Conservation (phyloP, 73 alveolate species). For the Strombidium stylifer region DNA sequence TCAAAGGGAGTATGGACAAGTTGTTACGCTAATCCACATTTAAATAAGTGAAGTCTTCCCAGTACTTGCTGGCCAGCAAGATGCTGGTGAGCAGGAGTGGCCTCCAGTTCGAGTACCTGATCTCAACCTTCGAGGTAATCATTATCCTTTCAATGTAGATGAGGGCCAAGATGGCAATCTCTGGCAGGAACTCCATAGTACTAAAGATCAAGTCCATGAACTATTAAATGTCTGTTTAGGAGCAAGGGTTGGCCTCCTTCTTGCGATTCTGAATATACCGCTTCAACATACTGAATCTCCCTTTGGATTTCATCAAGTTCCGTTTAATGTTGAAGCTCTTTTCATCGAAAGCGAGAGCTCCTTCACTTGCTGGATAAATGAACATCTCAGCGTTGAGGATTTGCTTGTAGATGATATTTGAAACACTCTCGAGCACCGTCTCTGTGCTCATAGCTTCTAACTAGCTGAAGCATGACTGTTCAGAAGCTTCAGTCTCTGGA, state of each 20-base stretch:
- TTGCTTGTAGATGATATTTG: constrained; percentile 36
- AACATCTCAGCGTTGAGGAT: constrained; percentile 32
- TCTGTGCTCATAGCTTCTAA: constrained; percentile 8
- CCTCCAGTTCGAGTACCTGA: constrained; percentile 53
- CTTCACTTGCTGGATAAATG: constrained; percentile 35
- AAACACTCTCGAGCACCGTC: constrained; percentile 41
- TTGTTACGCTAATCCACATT: constrained; percentile 54
- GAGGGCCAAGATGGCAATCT: constrained; percentile 16
- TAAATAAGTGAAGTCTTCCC: constrained; percentile 68
- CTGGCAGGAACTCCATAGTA: constrained; percentile 30
- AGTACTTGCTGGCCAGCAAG: constrained; percentile 53
- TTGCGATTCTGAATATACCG: constrained; percentile 30
- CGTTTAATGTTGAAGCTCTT: constrained; percentile 32
- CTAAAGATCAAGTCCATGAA: constrained; percentile 21
- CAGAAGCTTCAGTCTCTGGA: too few species aligned
- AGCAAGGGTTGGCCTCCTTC: constrained; percentile 19
- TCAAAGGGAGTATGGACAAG: constrained; percentile 4
- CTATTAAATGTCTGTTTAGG: constrained; percentile 5
- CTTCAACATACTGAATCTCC: constrained; percentile 51
- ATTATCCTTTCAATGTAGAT: constrained; percentile 34
- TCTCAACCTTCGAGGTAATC: constrained; percentile 27
- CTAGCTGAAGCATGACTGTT: too few species aligned
- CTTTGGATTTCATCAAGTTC: constrained; percentile 35
- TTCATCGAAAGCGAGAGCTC: constrained; percentile 52
- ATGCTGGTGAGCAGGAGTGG: constrained; percentile 51